Percentiles rank a stretch among this genome's conserved stretches.
phyloP scores from a whole-genome alignment of 148 eudicot genomes.

The Oxyria digyna region DNA sequence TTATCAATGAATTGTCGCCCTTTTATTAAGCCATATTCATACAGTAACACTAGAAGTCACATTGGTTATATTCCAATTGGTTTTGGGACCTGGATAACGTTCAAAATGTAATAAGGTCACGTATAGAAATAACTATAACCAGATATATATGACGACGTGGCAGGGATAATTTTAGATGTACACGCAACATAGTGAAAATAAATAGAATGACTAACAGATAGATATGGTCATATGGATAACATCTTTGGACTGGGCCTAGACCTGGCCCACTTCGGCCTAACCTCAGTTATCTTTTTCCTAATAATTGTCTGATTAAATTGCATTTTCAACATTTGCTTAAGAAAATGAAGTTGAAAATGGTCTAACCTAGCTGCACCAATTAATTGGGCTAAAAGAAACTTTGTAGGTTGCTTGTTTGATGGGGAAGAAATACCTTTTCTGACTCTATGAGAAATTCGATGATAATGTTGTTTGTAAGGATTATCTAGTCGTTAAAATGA shows the following conservation, averaged over 20 bases:
- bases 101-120: not conserved
- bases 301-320: not conserved
- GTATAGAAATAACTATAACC: not conserved
- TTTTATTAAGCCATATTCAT: not conserved
- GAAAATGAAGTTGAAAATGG: not conserved
- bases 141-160: slow-evolving; percentile 3
- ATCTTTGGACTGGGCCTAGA: not conserved
- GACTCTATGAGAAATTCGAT: not conserved
- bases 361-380: not conserved
- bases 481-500: not conserved
- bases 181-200: not conserved
- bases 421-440: not conserved
- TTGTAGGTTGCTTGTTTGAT: slow-evolving; percentile 1
- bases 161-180: not conserved
- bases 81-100: slow-evolving; percentile 2
- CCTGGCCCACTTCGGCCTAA: slow-evolving; percentile 5
- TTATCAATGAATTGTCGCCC: not conserved
- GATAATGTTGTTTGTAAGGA: not conserved
- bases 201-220: not conserved
- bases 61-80: not conserved
- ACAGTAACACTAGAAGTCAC: not conserved
- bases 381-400: not conserved
- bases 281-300: not conserved
- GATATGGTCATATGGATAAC: not conserved
- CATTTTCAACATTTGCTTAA: not conserved